Conservation (phyloP, 371 early-diverging fungal species). For the Nematocida displodere region DNA sequence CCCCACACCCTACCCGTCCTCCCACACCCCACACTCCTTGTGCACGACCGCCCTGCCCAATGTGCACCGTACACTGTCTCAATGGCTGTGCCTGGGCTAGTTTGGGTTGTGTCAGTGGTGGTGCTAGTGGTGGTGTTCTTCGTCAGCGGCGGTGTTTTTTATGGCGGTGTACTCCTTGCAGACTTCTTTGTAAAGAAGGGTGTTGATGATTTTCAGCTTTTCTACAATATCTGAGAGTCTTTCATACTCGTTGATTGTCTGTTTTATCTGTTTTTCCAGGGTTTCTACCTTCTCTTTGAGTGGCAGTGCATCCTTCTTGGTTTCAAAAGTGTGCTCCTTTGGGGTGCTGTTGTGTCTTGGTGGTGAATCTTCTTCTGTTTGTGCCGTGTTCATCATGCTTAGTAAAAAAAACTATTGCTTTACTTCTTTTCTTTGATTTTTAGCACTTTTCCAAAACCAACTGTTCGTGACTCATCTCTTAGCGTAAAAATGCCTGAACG, state of each 20-base stretch:
- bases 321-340: background rate
- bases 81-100: background rate
- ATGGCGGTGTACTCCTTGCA: conserved; percentile 45
- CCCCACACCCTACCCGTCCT: too few species aligned
- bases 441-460: conserved; percentile 63
- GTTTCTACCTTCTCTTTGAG: conserved; percentile 30
- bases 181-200: conserved; percentile 47
- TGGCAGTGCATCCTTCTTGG: conserved; percentile 35
- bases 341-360: background rate
- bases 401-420: conserved; percentile 14
- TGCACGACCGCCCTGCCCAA: background rate
- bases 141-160: too few species aligned
- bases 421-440: conserved; percentile 59
- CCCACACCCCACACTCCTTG: too few species aligned
- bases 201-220: conserved; percentile 47
- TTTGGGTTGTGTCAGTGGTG: background rate
- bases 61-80: background rate
- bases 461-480: conserved; percentile 62
- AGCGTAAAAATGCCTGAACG: conserved; percentile 62
- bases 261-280: conserved; percentile 48
- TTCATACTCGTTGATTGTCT: conserved; percentile 24
- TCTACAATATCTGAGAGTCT: conserved; percentile 35
- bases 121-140: background rate
- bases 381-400: background rate
- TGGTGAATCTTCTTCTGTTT: conserved; percentile 16